Base-by-base conservation (phyloP, 2,329 filamentous ascomycete genomes). In the Pseudocercospora fijiensis region DNA sequence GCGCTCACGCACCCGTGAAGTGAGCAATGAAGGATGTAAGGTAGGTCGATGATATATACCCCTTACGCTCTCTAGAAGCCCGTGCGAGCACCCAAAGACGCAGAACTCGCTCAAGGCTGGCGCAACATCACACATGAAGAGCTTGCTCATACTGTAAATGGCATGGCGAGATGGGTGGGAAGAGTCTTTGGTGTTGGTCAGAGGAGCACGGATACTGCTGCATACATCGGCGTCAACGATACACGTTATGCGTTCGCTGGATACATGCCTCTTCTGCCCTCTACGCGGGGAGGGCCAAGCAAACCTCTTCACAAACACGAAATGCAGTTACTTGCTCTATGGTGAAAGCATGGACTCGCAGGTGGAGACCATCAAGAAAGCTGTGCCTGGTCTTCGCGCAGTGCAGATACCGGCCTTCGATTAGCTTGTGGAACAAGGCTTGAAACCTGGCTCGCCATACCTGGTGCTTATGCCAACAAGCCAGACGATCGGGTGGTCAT, bases 211-310 rank as follows among this genome's bases (percentile, higher is more conserved):
- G 69, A 64, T 43, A 64, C 72, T 13, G 67, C 69, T 18, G 66
- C 71, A 7, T 73, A 71, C 33, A 67, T 72, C 24, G 71, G 69
- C n/a, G 37, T 67, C 24, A 69, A 69, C 30, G 69, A 73, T 30
- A 62, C 63, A 8, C 61, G 67, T 37, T 73, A 73, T 52, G 65
- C 66, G 10, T 62, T 69, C 47, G 62, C 70, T 10, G 71, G 71
- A 16, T 69, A 72, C 47, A 72, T 69, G 59, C 64, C 66, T 58
- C 49, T 69, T 11, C 55, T 67, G 4, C 62, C 64, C 1, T 67
- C 64, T 11, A 66, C 67, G 1, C 57, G 67, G 4, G 16, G 64
- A 67, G 22, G 67, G 63, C 2, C 67, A 69, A 56, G 62, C 59
- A 13, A 65, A 66, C 5, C 64, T 69, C 8, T 69, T 69, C 56